phyloP scores from a whole-genome alignment of 352 stramenopile species.

The Phytophthora vignae region DNA sequence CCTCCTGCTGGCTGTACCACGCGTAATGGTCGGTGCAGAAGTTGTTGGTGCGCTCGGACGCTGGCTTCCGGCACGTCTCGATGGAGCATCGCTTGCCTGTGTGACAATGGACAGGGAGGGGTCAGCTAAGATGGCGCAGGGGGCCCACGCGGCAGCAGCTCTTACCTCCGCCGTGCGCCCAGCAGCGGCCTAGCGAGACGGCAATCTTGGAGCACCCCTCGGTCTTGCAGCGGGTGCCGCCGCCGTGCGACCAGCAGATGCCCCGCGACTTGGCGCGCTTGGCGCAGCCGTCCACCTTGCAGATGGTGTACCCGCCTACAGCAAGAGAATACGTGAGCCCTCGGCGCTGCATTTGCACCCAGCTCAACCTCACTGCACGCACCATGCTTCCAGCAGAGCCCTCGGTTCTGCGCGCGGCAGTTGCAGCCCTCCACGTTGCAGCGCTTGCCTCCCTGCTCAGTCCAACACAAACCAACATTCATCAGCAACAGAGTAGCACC shows the following conservation, averaged over 20 bases:
- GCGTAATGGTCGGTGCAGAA: slow-evolving; percentile 52
- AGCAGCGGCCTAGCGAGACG: slow-evolving; percentile 40
- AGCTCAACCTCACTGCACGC: neutral
- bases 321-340: neutral
- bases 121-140: slow-evolving; percentile 1
- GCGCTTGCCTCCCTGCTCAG: slow-evolving; percentile 49
- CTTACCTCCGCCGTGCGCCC: slow-evolving; percentile 42
- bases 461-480: neutral
- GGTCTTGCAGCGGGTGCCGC: slow-evolving; percentile 61
- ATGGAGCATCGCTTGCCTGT: slow-evolving; percentile 52
- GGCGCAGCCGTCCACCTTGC: slow-evolving; percentile 52
- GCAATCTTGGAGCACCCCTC: slow-evolving; percentile 57
- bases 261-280: slow-evolving; percentile 79
- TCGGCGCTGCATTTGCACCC: neutral
- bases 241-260: slow-evolving; percentile 82
- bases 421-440: slow-evolving; percentile 57
- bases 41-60: slow-evolving; percentile 55
- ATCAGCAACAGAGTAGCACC: slow-evolving; percentile 7
- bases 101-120: slow-evolving; percentile 14
- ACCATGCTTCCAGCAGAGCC: slow-evolving; percentile 65
- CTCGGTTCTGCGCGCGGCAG: slow-evolving; percentile 56
- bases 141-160: slow-evolving; percentile 20
- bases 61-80: slow-evolving; percentile 52
- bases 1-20: slow-evolving; percentile 31
- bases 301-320: slow-evolving; percentile 53